Conservation (phyloP, 148 eudicot species). For the Agrostemma githago region DNA sequence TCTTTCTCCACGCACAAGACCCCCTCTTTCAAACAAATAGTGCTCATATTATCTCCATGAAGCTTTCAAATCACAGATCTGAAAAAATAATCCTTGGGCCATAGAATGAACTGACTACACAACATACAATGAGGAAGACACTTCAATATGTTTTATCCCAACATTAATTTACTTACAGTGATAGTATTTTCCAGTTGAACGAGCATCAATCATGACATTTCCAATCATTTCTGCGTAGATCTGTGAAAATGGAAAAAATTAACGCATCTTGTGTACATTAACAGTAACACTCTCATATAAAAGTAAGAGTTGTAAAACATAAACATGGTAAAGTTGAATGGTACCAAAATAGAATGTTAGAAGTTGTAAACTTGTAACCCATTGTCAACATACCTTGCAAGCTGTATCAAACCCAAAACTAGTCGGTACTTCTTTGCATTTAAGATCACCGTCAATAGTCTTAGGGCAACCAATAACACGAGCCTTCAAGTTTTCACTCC, state of each 20-base stretch:
- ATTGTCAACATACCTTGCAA: constrained; percentile 67
- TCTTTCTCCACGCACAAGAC: background rate
- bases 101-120: background rate
- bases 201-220: constrained; percentile 98
- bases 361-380: constrained; percentile 5
- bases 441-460: constrained; percentile 98
- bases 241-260: constrained; percentile 33
- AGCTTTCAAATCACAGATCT: background rate
- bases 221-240: constrained; percentile 98
- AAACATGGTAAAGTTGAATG: background rate
- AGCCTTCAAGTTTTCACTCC: constrained; percentile 86
- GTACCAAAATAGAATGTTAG: background rate
- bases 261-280: background rate
- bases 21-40: background rate
- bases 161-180: constrained; percentile 63
- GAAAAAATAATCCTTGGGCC: background rate
- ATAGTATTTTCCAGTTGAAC: constrained; percentile 97
- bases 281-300: background rate
- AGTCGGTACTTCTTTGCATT: constrained; percentile 86
- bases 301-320: constrained; percentile 8
- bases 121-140: background rate
- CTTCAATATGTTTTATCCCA: background rate
- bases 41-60: background rate
- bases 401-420: constrained; percentile 99
- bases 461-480: constrained; percentile 96